phyloP scores from a whole-genome alignment of 2,329 filamentous ascomycete genomes.

The Penicillium aurantiogriseum region DNA sequence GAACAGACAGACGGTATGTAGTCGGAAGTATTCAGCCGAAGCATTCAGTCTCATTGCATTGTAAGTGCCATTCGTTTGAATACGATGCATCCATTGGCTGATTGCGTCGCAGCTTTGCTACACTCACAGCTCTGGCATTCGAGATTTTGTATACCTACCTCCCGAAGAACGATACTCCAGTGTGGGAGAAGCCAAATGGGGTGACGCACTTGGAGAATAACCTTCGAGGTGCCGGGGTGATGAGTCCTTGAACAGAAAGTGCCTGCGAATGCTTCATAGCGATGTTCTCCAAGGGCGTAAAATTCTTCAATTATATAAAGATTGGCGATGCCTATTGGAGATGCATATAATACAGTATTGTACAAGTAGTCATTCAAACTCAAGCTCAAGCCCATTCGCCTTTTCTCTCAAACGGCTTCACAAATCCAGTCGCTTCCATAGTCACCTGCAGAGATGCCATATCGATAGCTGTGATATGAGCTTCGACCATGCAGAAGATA shows the following conservation, averaged over 20 bases:
- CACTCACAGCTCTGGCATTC: background rate
- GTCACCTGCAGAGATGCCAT: slow-evolving; percentile 32
- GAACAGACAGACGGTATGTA: slow-evolving; percentile 20
- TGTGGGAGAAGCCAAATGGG: background rate
- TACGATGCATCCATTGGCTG: background rate
- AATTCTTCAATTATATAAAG: background rate
- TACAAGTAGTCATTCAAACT: slow-evolving; percentile 3
- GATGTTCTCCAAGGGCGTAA: background rate
- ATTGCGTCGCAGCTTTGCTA: background rate
- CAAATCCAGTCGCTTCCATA: slow-evolving; percentile 34
- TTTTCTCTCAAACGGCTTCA: slow-evolving; percentile 34
- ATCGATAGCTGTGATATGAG: slow-evolving; percentile 35
- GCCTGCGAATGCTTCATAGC: background rate
- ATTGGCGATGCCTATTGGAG: background rate
- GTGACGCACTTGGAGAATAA: background rate
- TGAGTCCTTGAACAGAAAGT: background rate
- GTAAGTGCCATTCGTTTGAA: slow-evolving; percentile 1
- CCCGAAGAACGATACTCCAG: background rate
- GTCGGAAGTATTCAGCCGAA: slow-evolving; percentile 20
- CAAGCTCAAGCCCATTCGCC: slow-evolving; percentile 32
- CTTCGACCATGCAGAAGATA: slow-evolving; percentile 36
- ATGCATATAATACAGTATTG: slow-evolving; percentile 19
- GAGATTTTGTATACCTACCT: slow-evolving; percentile 1
- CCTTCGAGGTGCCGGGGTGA: background rate
- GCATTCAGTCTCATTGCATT: slow-evolving; percentile 24